Conservation (phyloP, 2,329 filamentous ascomycete genomes). For the Fusarium sp. region DNA sequence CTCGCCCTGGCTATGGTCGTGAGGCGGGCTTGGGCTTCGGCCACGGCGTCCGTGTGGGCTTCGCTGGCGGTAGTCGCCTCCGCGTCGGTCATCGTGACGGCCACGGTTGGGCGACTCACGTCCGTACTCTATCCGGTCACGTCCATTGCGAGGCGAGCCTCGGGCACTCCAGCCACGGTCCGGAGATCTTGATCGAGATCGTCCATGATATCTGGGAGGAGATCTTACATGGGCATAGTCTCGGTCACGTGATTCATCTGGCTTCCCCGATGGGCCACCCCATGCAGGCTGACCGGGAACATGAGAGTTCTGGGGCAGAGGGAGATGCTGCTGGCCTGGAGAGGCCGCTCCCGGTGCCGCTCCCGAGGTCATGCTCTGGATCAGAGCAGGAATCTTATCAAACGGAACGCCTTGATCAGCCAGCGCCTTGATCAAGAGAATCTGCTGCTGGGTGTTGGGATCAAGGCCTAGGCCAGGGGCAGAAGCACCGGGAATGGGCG, state of each 20-base stretch:
- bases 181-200: slow-evolving; percentile 84
- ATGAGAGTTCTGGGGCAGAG: slow-evolving; percentile 59
- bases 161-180: slow-evolving; percentile 78
- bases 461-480: slow-evolving; percentile 55
- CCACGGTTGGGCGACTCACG: slow-evolving; percentile 74
- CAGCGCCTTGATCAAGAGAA: slow-evolving; percentile 80
- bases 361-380: slow-evolving; percentile 62
- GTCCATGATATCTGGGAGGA: slow-evolving; percentile 67
- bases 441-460: slow-evolving; percentile 74
- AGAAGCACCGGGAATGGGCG: slow-evolving; percentile 45
- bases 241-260: slow-evolving; percentile 66
- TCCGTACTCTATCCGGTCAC: slow-evolving; percentile 79
- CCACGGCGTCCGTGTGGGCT: slow-evolving; percentile 79
- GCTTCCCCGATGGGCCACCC: slow-evolving; percentile 44
- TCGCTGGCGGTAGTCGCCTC: slow-evolving; percentile 85
- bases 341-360: slow-evolving; percentile 46
- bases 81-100: slow-evolving; percentile 68
- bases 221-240: slow-evolving; percentile 71
- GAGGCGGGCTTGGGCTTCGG: slow-evolving; percentile 69
- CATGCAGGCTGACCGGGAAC: slow-evolving; percentile 48
- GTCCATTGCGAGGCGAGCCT: slow-evolving; percentile 71
- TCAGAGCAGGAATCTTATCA: slow-evolving; percentile 76
- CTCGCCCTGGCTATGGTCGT: slow-evolving; percentile 48
- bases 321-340: slow-evolving; percentile 44
- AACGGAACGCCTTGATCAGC: slow-evolving; percentile 80